Conservation (phyloP, 2,329 filamentous ascomycete species). For the Penicillium sp. region DNA sequence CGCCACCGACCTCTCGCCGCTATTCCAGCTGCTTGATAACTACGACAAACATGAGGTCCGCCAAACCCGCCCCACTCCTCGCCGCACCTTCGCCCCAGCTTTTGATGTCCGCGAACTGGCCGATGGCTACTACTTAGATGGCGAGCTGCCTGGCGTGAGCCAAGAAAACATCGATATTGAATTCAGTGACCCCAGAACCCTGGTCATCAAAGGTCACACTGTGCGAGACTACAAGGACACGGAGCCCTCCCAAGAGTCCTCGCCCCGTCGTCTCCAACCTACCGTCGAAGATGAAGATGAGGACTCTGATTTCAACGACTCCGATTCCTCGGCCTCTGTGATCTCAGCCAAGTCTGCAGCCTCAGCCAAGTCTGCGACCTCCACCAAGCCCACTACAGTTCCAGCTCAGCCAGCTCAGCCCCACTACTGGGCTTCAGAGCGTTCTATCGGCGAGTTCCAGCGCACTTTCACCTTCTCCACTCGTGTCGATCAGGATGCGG, state of each 20-base stretch:
- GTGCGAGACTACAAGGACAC: constrained; percentile 34
- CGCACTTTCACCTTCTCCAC: constrained; percentile 58
- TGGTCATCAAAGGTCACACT: constrained; percentile 44
- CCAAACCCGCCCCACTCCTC: constrained; percentile 25
- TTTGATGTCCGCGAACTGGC: constrained; percentile 48
- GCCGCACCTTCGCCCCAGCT: constrained; percentile 38
- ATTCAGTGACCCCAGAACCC: constrained; percentile 47
- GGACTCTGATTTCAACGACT: constrained; percentile 14
- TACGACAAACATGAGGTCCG: constrained; percentile 44
- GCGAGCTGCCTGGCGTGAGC: constrained; percentile 47
- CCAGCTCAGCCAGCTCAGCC: constrained; percentile 14
- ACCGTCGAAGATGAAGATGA: constrained; percentile 57
- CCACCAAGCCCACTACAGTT: constrained; percentile 6
- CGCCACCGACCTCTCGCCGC: constrained; percentile 39
- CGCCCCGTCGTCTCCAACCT: constrained; percentile 42
- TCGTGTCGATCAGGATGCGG: constrained; percentile 58
- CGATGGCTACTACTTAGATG: constrained; percentile 45
- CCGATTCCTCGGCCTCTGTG: constrained; percentile 12
- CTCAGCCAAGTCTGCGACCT: not conserved
- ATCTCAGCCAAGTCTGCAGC: not conserved
- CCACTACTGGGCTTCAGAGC: constrained; percentile 59
- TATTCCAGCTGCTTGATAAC: constrained; percentile 47
- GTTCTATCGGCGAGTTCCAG: constrained; percentile 58
- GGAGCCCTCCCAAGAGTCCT: constrained; percentile 14
- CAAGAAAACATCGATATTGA: constrained; percentile 49